Evolutionary conservation across 768 basidiomycete genomes (phyloP).

Genomic region (Leucogyrophana mollusca): DNA sequence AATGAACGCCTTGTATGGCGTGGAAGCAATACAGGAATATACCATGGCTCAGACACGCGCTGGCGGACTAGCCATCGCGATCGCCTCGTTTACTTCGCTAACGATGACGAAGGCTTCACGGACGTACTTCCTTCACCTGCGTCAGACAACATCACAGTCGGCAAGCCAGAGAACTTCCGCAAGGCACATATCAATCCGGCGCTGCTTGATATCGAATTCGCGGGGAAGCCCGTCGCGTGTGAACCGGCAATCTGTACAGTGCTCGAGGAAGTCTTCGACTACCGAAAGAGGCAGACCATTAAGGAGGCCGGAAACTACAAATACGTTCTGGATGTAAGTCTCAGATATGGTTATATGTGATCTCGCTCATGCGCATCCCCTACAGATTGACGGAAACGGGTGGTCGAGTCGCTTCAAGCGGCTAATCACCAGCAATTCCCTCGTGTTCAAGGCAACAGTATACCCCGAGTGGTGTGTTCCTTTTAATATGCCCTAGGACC

Average conservation of each 20-base stretch:
- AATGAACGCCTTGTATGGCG: slow-evolving; percentile 70
- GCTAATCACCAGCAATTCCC: slow-evolving; percentile 57
- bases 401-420: slow-evolving; percentile 74
- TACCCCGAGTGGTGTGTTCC: slow-evolving; percentile 67
- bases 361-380: neutral
- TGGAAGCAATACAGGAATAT: slow-evolving; percentile 71
- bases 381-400: slow-evolving; percentile 60
- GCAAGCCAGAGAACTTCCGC: slow-evolving; percentile 28
- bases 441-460: slow-evolving; percentile 69
- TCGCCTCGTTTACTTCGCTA: slow-evolving; percentile 43
- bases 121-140: slow-evolving; percentile 36
- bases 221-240: slow-evolving; percentile 45
- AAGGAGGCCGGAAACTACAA: slow-evolving; percentile 56
- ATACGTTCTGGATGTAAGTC: slow-evolving; percentile 56
- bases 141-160: slow-evolving; percentile 29
- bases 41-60: slow-evolving; percentile 32
- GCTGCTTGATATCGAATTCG: slow-evolving; percentile 61
- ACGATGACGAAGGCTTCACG: slow-evolving; percentile 37
- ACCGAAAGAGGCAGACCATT: slow-evolving; percentile 41
- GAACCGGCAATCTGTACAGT: slow-evolving; percentile 40
- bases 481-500: neutral
- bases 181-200: slow-evolving; percentile 48
- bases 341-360: neutral
- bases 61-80: slow-evolving; percentile 55
- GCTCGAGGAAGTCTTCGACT: slow-evolving; percentile 49